Base-by-base conservation (phyloP, 1,284 basidiomycete genomes). In the Porogramme epimiltina region DNA sequence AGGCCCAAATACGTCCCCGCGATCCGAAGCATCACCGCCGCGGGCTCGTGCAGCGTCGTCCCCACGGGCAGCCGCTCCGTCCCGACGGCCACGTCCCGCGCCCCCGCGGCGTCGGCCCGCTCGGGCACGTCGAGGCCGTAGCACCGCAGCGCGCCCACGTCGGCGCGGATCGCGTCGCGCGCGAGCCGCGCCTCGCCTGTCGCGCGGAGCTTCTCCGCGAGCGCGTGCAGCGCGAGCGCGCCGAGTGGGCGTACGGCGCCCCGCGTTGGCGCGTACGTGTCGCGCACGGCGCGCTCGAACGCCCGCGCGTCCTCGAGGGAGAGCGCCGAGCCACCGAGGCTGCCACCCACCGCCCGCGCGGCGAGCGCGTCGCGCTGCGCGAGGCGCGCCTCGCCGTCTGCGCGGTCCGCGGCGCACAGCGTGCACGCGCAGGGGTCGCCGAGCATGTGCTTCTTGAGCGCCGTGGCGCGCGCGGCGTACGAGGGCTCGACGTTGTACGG, bases 391-490 rank as follows among this genome's bases (percentile, higher is more conserved):
- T 51, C 55, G 23, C 58, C 54, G 22, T 63, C 62, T n/a, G 20
- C 36, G 8, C 56, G 55, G 33, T 63, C 62, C 33, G 55, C 59
- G 36, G 53, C 50, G 50, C 62, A 63, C 36, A 58, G 51, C 28
- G 43, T 38, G 42, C 62, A 63, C 26, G 45, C 47, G 47, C 62
- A 63, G 25, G 20, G 33, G 9, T 44, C 39, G 10, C 43, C 41
- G 23, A 42, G 25, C 57, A 63, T 56, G 36, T 58, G 48, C 51
- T 56, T 51, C 36, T 33, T 31, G 38, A 62, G 53, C 10, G 39
- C 36, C 2, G 13, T 13, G 26, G 45, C 41, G 34, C 62, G 59
- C 42, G 59, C 52, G 23, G 42, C 2, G 45, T 59, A 61, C 23
- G 62, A 53, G 33, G 36, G 37, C n/a, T 55, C 48, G 28, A 55